These are phyloP conservation scores for Podaxis rugospora DNA, from an alignment of 768 basidiomycete species.

Conservation along the genomic window DNA sequence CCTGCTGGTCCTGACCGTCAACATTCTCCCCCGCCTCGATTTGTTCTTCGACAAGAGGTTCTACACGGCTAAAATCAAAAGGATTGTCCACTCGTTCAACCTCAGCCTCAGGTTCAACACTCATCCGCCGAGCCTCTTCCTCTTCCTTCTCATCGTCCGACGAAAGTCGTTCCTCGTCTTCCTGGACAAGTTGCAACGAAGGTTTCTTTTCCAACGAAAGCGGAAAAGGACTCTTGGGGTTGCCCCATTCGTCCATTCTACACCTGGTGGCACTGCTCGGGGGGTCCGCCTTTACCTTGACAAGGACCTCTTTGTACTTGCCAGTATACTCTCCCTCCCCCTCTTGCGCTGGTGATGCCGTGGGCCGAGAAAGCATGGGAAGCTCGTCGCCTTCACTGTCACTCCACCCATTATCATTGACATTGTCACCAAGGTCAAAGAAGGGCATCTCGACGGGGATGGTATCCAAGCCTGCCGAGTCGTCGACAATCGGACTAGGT, in stretches of 20 bases:
- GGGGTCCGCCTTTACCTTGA: conserved; percentile 64
- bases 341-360: conserved; percentile 23
- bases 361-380: conserved; percentile 5
- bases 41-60: background rate
- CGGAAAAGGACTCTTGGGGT: conserved; percentile 69
- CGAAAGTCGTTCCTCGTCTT: conserved; percentile 16
- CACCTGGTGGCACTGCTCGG: conserved; percentile 50
- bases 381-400: conserved; percentile 30
- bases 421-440: conserved; percentile 23
- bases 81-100: background rate
- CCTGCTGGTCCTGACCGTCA: conserved; percentile 2
- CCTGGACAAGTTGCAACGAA: conserved; percentile 15
- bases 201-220: conserved; percentile 11
- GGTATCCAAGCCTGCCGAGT: conserved; percentile 13
- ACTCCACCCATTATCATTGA: conserved; percentile 25
- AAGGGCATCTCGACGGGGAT: conserved; percentile 27
- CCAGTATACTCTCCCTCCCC: conserved; percentile 68
- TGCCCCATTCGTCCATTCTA: conserved; percentile 58
- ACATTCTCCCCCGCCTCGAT: background rate
- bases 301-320: conserved; percentile 46
- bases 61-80: background rate
- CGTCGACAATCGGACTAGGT: background rate
- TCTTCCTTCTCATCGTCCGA: conserved; percentile 20
- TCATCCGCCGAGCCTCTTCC: conserved; percentile 25
- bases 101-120: conserved; percentile 18